phyloP scores from a whole-genome alignment of 129 eudicot genomes.

The Flaveria trinervia region DNA sequence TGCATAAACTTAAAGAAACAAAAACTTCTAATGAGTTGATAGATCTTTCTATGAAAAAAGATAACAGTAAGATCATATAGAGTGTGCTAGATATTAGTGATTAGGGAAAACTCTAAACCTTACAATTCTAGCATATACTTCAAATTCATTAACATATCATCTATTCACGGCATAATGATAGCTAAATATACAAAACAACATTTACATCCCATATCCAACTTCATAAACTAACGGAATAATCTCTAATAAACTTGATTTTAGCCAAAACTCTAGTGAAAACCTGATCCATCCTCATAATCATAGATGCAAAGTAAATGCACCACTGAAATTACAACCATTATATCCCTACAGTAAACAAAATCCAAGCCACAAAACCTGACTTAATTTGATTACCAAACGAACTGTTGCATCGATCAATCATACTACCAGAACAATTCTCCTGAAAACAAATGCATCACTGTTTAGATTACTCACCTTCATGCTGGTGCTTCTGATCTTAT shows the following conservation, averaged over 20 bases:
- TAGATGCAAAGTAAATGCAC: conserved; percentile 11
- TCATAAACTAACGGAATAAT: background rate
- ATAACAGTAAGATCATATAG: background rate
- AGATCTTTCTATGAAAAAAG: background rate
- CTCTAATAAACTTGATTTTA: conserved; percentile 9
- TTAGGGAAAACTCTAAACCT: background rate
- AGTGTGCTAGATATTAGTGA: background rate
- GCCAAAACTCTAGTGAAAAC: background rate
- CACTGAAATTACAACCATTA: conserved; percentile 2
- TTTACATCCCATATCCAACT: background rate
- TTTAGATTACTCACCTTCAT: conserved; percentile 45
- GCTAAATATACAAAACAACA: background rate
- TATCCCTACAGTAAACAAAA: background rate
- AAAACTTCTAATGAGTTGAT: background rate
- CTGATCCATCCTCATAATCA: conserved; percentile 7
- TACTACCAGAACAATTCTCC: background rate
- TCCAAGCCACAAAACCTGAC: conserved; percentile 2
- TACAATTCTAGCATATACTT: background rate
- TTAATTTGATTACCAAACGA: background rate
- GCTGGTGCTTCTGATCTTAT: conserved; percentile 84
- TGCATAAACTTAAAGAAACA: conserved; percentile 5
- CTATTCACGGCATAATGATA: conserved; percentile 12
- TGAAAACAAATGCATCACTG: background rate
- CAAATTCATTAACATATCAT: conserved; percentile 1
- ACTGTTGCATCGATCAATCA: background rate